Evolutionary conservation across 805 yeast species (phyloP).

Genomic region (Saturnispora dispora): DNA sequence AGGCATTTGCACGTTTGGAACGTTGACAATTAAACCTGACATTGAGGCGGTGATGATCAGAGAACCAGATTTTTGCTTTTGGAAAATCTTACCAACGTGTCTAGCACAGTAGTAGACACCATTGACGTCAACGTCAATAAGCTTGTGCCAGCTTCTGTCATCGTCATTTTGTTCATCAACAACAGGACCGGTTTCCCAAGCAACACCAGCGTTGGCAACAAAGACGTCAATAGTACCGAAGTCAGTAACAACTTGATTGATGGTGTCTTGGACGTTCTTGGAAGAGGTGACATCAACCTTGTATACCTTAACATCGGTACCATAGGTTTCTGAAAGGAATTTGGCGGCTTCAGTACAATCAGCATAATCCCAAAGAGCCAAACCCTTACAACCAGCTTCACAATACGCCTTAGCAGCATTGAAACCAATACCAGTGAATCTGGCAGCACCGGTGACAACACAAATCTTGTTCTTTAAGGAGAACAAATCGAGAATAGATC

Average conservation of each 20-base stretch:
- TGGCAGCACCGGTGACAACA: slow-evolving; percentile 43
- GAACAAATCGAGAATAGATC: slow-evolving; percentile 21
- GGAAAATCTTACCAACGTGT: slow-evolving; percentile 63
- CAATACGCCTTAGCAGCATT: slow-evolving; percentile 45
- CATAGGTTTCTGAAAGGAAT: slow-evolving; percentile 9
- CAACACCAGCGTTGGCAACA: slow-evolving; percentile 49
- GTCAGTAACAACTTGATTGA: slow-evolving; percentile 25
- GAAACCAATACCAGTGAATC: slow-evolving; percentile 43
- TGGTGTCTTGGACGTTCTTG: slow-evolving; percentile 25
- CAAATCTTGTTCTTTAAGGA: slow-evolving; percentile 35
- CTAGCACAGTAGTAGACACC: slow-evolving; percentile 78
- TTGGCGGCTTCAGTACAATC: slow-evolving; percentile 12
- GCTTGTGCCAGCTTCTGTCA: slow-evolving; percentile 45
- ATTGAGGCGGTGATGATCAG: slow-evolving; percentile 80
- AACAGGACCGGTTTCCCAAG: slow-evolving; percentile 64
- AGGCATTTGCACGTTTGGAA: slow-evolving; percentile 79
- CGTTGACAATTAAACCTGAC: slow-evolving; percentile 84
- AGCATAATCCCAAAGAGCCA: slow-evolving; percentile 28
- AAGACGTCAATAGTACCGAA: slow-evolving; percentile 33
- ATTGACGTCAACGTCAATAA: slow-evolving; percentile 67
- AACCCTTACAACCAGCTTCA: slow-evolving; percentile 39
- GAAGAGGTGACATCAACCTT: slow-evolving; percentile 28
- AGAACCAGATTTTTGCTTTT: slow-evolving; percentile 66
- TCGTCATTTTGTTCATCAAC: slow-evolving; percentile 31
- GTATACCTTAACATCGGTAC: slow-evolving; percentile 14